Evolutionary conservation across 352 stramenopile genomes (phyloP).

Genomic region (Pythium scleroteichum): DNA sequence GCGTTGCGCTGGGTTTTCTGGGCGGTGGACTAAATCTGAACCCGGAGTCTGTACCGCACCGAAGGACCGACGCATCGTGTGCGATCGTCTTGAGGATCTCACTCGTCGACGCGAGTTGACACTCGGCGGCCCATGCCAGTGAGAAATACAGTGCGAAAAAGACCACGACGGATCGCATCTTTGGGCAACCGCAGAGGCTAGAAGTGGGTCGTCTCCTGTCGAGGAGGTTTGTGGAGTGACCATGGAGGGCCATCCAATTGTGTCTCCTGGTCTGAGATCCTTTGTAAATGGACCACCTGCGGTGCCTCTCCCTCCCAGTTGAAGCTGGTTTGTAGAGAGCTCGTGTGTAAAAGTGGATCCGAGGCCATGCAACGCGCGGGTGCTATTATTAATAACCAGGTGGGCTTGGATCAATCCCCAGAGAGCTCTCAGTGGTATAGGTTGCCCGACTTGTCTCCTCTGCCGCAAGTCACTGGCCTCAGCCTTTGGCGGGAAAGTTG

Average conservation of each 20-base stretch:
- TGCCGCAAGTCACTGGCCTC: no score
- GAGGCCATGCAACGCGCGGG: no score
- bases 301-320: no score
- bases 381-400: no score
- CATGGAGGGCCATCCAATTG: no score
- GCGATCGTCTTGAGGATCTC: slow-evolving; percentile 22
- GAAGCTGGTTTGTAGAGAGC: background rate
- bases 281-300: no score
- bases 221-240: background rate
- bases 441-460: no score
- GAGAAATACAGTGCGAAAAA: background rate
- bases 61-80: background rate
- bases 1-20: background rate
- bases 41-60: slow-evolving; percentile 9
- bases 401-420: no score
- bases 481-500: no score
- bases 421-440: no score
- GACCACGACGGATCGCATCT: background rate
- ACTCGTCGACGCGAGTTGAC: slow-evolving; percentile 8
- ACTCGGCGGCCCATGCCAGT: slow-evolving; percentile 7
- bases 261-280: no score
- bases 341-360: background rate
- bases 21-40: slow-evolving; percentile 18
- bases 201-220: background rate
- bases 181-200: background rate